Base-by-base conservation (phyloP, 306 rosid species). In the Ziziphus jujuba region DNA sequence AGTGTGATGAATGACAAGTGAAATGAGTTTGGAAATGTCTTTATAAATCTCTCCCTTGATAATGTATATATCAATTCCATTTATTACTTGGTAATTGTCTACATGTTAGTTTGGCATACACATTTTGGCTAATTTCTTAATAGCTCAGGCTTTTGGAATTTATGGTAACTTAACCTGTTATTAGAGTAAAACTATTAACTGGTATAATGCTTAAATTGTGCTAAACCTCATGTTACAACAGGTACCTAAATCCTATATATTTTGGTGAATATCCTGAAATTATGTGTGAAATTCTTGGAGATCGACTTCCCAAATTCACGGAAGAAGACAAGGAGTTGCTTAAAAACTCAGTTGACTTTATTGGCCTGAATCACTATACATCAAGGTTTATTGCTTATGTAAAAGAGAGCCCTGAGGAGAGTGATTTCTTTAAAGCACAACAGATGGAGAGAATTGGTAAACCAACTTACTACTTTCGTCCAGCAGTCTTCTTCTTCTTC, bases 361-460 rank as follows among this genome's bases (percentile, higher is more conserved):
- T 92, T 43, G 97, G 96, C 70, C 75, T 92, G 67, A 92, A 89
- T 76, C 98, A 89, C 70, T 92, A 89, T 74, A 86, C 98, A 21
- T 70, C 98, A 61, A 87, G 98, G 83, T 86, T 92, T 56, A 84
- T 92, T 84, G 80, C 96, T 65, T 75, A 89, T 76, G 82, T 48
- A 51, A 22, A 35, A 57, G 86, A 82, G 49, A 31, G 60, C 71
- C 34, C 76, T 3, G 87, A 69, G 36, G 77, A 66, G 40, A 53
- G 66, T 75, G 56, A 79, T 68, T 87, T 12, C 80, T 85, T 82
- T 75, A 75, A 65, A 71, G 61, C 75, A 56, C 92, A 87, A 79
- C 74, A 67, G 73, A 72, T 76, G 84, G 77, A 76, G 66, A 92
- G 88, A 83, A 65, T 70, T 40, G 92, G 97, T 92, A 89, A 75